Conservation (phyloP, 176 grass and related monocot genomes). For the Musa troglodytarum region DNA sequence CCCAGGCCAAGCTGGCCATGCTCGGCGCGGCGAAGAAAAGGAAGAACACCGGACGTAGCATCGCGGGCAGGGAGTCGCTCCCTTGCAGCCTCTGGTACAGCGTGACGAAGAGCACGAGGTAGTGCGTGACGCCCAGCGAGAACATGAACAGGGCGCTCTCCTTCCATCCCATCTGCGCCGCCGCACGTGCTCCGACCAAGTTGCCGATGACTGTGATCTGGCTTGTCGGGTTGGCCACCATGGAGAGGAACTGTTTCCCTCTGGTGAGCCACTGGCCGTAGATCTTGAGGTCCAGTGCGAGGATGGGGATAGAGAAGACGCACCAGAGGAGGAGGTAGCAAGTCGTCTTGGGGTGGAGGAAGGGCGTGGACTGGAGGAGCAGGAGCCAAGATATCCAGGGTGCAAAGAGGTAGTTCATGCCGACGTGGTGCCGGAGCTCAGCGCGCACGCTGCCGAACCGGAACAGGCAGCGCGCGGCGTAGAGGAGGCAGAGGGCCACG, state of each 20-base stretch:
- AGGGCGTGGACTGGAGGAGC: slow-evolving; percentile 38
- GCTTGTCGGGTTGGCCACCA: slow-evolving; percentile 52
- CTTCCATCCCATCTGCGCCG: slow-evolving; percentile 33
- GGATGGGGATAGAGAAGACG: slow-evolving; percentile 37
- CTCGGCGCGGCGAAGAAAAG: slow-evolving; percentile 52
- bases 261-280: slow-evolving; percentile 64
- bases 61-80: slow-evolving; percentile 40
- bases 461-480: background rate
- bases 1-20: slow-evolving; percentile 44
- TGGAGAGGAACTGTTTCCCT: slow-evolving; percentile 46
- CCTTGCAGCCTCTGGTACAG: slow-evolving; percentile 55
- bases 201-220: slow-evolving; percentile 59
- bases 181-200: slow-evolving; percentile 39
- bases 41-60: slow-evolving; percentile 64
- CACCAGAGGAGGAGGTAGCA: slow-evolving; percentile 36
- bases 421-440: slow-evolving; percentile 61
- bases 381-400: slow-evolving; percentile 61
- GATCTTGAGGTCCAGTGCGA: slow-evolving; percentile 53
- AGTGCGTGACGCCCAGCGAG: slow-evolving; percentile 46
- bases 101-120: slow-evolving; percentile 60
- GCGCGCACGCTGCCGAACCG: slow-evolving; percentile 36
- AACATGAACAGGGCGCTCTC: slow-evolving; percentile 44
- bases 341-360: background rate
- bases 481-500: slow-evolving; percentile 11
- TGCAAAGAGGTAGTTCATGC: slow-evolving; percentile 71